Evolutionary conservation across 768 basidiomycete genomes (phyloP).

Genomic region (Pleurotus ostreatus): DNA sequence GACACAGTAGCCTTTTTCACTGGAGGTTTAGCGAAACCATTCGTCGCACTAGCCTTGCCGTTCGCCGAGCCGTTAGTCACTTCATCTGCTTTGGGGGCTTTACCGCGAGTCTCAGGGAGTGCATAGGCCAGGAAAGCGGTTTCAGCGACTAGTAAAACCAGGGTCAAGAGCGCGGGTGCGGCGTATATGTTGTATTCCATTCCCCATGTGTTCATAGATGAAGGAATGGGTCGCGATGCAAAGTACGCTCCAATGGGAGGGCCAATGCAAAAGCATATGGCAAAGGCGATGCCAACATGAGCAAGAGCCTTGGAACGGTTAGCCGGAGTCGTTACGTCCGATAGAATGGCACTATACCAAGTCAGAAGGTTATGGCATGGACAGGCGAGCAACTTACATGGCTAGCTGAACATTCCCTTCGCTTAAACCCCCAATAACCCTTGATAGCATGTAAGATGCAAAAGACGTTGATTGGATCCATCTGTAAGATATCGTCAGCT

Average conservation of each 20-base stretch:
- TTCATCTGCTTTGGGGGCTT: slow-evolving; percentile 16
- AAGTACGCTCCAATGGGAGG: slow-evolving; percentile 97
- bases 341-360: slow-evolving; percentile 76
- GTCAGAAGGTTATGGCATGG: background rate
- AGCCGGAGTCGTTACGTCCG: slow-evolving; percentile 79
- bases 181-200: slow-evolving; percentile 85
- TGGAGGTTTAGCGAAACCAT: slow-evolving; percentile 21
- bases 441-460: slow-evolving; percentile 83
- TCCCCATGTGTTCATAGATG: slow-evolving; percentile 50
- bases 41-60: slow-evolving; percentile 13
- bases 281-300: slow-evolving; percentile 93
- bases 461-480: slow-evolving; percentile 92
- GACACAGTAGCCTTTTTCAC: slow-evolving; percentile 29
- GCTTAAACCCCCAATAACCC: slow-evolving; percentile 88
- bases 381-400: slow-evolving; percentile 56
- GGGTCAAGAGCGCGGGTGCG: slow-evolving; percentile 79
- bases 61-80: slow-evolving; percentile 6
- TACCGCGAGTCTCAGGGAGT: slow-evolving; percentile 84
- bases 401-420: slow-evolving; percentile 98
- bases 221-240: slow-evolving; percentile 77
- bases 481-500: slow-evolving; percentile 30
- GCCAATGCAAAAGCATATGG: slow-evolving; percentile 86
- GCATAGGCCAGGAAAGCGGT: slow-evolving; percentile 70
- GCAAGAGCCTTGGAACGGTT: slow-evolving; percentile 85
- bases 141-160: slow-evolving; percentile 74